Conservation (phyloP, 441 rosid species). For the Populus trichocarpa region DNA sequence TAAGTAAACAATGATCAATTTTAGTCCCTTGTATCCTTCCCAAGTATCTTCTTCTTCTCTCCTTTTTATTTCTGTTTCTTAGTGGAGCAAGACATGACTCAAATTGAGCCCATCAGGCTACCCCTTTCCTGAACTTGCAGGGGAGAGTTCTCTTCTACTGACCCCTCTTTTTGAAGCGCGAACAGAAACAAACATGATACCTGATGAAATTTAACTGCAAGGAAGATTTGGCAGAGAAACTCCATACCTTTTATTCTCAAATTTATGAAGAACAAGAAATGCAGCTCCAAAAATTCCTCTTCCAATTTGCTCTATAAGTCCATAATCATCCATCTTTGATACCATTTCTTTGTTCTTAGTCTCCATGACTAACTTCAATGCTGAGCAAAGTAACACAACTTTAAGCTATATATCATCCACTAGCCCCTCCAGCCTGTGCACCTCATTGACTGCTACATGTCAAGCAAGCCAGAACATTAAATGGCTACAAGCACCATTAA, state of each 20-base stretch:
- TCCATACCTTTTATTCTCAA: conserved; percentile 42
- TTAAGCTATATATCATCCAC: too few relatives aligned
- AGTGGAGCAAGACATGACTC: too few relatives aligned
- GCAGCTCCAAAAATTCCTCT: conserved; percentile 61
- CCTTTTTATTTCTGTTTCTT: too few relatives aligned
- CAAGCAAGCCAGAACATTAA: too few relatives aligned
- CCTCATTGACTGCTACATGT: too few relatives aligned
- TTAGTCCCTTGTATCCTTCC: background rate
- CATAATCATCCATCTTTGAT: conserved; percentile 50
- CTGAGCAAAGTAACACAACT: too few relatives aligned
- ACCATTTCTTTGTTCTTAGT: conserved; percentile 2
- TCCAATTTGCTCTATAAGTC: conserved; percentile 63
- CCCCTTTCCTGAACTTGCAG: background rate
- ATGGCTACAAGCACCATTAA: too few relatives aligned
- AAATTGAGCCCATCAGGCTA: background rate
- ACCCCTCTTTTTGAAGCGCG: background rate
- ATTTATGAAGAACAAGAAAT: conserved; percentile 52
- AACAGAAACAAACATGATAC: background rate
- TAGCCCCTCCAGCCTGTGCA: too few relatives aligned
- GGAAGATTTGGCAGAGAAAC: background rate
- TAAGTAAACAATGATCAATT: background rate
- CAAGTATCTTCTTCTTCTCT: too few relatives aligned
- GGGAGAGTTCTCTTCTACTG: background rate
- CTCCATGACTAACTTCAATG: too few relatives aligned
- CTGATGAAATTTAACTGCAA: background rate